These are phyloP conservation scores for Globisporangium iwayamae DNA, from an alignment of 352 stramenopile genomes.

Conservation along the genomic window DNA sequence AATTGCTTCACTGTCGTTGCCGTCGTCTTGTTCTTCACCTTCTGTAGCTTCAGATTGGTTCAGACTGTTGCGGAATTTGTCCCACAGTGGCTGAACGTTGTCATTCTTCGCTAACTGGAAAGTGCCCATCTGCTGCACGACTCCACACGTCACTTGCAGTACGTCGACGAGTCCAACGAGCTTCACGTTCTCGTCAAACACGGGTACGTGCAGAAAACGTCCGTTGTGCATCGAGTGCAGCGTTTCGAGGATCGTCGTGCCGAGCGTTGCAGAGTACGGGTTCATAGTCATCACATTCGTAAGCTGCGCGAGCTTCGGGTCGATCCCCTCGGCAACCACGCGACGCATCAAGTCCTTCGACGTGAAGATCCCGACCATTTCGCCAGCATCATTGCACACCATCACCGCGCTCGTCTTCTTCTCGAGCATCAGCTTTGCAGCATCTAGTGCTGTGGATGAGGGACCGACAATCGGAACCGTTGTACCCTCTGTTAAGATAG, in stretches of 20 bases:
- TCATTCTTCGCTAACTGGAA: slow-evolving; percentile 70
- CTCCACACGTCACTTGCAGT: slow-evolving; percentile 90
- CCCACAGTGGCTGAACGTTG: slow-evolving; percentile 70
- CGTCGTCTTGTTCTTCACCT: slow-evolving; percentile 27
- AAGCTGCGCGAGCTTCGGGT: slow-evolving; percentile 80
- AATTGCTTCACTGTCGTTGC: slow-evolving; percentile 12
- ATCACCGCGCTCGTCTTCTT: slow-evolving; percentile 87
- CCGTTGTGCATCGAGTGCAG: slow-evolving; percentile 98
- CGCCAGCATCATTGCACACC: slow-evolving; percentile 80
- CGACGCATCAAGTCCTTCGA: slow-evolving; percentile 97
- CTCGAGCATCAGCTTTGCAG: slow-evolving; percentile 75
- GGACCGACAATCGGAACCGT: slow-evolving; percentile 56
- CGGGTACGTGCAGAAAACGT: slow-evolving; percentile 95
- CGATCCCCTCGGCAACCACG: slow-evolving; percentile 88
- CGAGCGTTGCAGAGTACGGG: slow-evolving; percentile 89
- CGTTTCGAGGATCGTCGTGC: slow-evolving; percentile 95
- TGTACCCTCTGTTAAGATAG: slow-evolving; percentile 60
- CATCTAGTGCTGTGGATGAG: slow-evolving; percentile 55
- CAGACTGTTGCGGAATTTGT: slow-evolving; percentile 67
- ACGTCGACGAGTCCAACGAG: slow-evolving; percentile 96
- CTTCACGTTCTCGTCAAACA: slow-evolving; percentile 87
- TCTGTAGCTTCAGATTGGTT: slow-evolving; percentile 26
- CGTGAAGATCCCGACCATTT: slow-evolving; percentile 95
- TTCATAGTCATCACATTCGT: slow-evolving; percentile 93
- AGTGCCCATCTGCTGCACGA: slow-evolving; percentile 81